Base-by-base conservation (phyloP, 2,329 filamentous ascomycete genomes). In the Xylaria sp. region DNA sequence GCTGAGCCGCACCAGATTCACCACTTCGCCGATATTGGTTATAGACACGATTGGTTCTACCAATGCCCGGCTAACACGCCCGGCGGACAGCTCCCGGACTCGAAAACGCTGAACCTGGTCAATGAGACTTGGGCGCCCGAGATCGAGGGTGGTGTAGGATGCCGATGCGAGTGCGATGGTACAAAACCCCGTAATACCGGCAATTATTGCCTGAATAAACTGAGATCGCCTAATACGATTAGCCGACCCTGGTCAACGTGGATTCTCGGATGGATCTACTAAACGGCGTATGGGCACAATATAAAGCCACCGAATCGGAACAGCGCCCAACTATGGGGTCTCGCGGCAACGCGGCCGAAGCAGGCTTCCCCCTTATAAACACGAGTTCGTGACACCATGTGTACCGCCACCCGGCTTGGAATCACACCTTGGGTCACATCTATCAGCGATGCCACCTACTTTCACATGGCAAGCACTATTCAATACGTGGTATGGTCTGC, bases 1-100 rank as follows among this genome's bases (percentile, higher is more conserved):
- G 74, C 78, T 40, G 69, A 75, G 44, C 73, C 78, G 13, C 69
- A 74, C n/a, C 72, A 76, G 60, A 74, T 80, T 13, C 79, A 80
- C 62, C 78, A 80, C 65, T 80, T 80, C 49, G 73, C 75, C 56
- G 78, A 80, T 62, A 73, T 80, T 54, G 77, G 78, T 11, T 81
- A 80, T 62, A 72, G 75, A 38, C 78, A 80, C 65, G 75, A 77
- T 56, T 70, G 67, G 35, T 71, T 73, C 33, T 75, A 72, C 60
- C 72, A 74, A 47, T 75, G 73, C 55, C 73, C 73, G 0, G 76
- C 75, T 44, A 79, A 79, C 60, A 72, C 76, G 19, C 74, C 72
- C 0, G 76, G 72, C 9, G 73, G 70, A 2, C 77, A 79, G 63
- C 67, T 78, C 4, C 69, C 68, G 21, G 72, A 72, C n/a, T 77